Evolutionary conservation across 805 yeast species (phyloP).

Genomic region (Candida dajiaensis): DNA sequence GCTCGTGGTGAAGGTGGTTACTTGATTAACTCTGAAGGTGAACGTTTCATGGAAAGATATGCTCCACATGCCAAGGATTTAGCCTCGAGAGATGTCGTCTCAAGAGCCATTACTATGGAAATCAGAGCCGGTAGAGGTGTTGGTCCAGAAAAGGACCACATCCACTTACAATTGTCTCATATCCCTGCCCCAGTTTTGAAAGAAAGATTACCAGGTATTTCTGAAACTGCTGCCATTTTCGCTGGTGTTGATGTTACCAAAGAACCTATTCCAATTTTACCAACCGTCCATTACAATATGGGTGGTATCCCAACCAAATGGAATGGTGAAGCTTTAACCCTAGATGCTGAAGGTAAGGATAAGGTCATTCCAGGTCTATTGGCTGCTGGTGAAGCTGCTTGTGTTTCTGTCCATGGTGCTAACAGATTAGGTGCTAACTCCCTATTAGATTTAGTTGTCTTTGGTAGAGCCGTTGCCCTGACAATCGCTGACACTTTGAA

Average conservation of each 20-base stretch:
- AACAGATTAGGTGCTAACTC: constrained; percentile 99
- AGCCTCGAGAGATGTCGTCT: constrained; percentile 97
- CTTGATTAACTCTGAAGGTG: constrained; percentile 94
- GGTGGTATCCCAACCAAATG: constrained; percentile 99
- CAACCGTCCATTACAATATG: constrained; percentile 99
- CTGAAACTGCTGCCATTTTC: constrained; percentile 96
- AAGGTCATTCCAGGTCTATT: constrained; percentile 84
- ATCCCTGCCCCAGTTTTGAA: constrained; percentile 86
- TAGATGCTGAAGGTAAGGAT: constrained; percentile 84
- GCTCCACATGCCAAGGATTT: constrained; percentile 98
- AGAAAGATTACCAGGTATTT: constrained; percentile 98
- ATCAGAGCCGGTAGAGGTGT: constrained; percentile 99
- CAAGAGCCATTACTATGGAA: constrained; percentile 97
- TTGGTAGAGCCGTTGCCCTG: constrained; percentile 97
- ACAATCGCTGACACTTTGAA: constrained; percentile 78
- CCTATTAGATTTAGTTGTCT: constrained; percentile 89
- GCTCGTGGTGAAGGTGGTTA: constrained; percentile 99
- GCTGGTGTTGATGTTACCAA: constrained; percentile 99
- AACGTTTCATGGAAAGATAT: constrained; percentile 98
- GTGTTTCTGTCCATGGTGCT: constrained; percentile 99
- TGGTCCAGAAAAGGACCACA: constrained; percentile 93
- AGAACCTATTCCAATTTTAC: constrained; percentile 97
- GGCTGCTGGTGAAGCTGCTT: constrained; percentile 99
- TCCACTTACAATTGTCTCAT: constrained; percentile 89
- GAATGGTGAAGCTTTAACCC: constrained; percentile 88